These are phyloP conservation scores for Chlorella vulgaris DNA, from an alignment of 139 green algal genomes.

Conservation along the genomic window DNA sequence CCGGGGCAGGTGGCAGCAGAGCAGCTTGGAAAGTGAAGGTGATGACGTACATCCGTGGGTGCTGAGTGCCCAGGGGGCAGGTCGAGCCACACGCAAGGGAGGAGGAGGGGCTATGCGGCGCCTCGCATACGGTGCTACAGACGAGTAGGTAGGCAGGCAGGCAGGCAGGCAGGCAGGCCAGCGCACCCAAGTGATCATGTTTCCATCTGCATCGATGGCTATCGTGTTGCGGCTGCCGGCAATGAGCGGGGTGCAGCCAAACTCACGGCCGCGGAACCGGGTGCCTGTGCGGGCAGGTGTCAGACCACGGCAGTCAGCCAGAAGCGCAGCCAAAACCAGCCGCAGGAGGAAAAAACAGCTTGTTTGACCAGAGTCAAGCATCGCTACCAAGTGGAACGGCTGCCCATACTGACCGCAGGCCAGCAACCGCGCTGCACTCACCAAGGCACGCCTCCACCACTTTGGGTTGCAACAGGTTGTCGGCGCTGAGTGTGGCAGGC, in stretches of 20 bases:
- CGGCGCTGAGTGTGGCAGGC: neutral
- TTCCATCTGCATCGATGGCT: conserved; percentile 70
- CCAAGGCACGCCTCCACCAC: conserved; percentile 82
- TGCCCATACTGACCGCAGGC: neutral
- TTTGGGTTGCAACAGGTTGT: conserved; percentile 58
- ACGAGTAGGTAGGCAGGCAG: neutral
- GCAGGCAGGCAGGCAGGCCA: neutral
- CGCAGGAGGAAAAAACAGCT: no score
- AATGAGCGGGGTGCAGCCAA: conserved; percentile 46
- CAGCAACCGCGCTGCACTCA: neutral
- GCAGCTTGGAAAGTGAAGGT: no score
- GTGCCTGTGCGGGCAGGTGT: conserved; percentile 27
- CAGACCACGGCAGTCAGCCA: no score
- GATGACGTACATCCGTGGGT: no score
- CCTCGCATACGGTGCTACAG: neutral
- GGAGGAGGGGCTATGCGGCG: neutral
- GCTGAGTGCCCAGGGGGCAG: neutral
- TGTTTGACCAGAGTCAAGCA: no score
- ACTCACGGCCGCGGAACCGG: conserved; percentile 60
- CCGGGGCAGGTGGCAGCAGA: no score
- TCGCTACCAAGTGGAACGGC: neutral
- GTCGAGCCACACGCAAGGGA: neutral
- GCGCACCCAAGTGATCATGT: conserved; percentile 70
- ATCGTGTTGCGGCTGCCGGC: conserved; percentile 74
- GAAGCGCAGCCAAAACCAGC: no score